Base-by-base conservation (phyloP, 208 protist species). In the Trypanosoma congolense region DNA sequence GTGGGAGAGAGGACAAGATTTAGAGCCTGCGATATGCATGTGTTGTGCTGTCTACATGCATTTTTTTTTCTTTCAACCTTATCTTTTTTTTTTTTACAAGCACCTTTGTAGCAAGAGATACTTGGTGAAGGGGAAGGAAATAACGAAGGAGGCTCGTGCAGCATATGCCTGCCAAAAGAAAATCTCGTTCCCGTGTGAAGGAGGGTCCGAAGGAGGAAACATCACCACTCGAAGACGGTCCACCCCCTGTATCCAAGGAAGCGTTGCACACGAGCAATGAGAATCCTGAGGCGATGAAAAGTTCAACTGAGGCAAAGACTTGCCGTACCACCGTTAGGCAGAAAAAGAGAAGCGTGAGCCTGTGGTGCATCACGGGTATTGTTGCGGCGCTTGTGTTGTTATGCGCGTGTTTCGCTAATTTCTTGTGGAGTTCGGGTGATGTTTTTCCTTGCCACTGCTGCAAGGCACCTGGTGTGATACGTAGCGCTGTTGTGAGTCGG, bases 391-490 rank as follows among this genome's bases (percentile, higher is more conserved):
- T 63, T 40, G 10, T 63, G 25, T 18, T 63, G 1, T 25, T 47
- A 5, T 14, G 19, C 16, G 25, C 33, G 4, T 42, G 33, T 16
- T 53, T 40, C n/a, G 30, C 22, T 41, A 48, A 36, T 12, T 22
- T 22, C 14, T 5, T 16, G n/a, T 18, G 18, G n/a, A 28, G 35
- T 51, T 3, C 18, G 4, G 10, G 24, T 38, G 25, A 49, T 4
- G 41, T 12, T 8, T 43, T 57, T 43, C 59, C 59, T 31, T 65
- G 59, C 30, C 29, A 57, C n/a, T 65, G 59, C 21, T 35, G 3
- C 25, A 21, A 28, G 22, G 35, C 49, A 14, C 6, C 10, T 10
- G 59, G 49, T 8, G 28, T 41, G 19, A 24, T 65, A 38, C 26
- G 36, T 14, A 42, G 40, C 33, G 59, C 59, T 14, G 3, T 65